Conservation (phyloP, 345 rosid species). For the Orychophragmus violaceus region DNA sequence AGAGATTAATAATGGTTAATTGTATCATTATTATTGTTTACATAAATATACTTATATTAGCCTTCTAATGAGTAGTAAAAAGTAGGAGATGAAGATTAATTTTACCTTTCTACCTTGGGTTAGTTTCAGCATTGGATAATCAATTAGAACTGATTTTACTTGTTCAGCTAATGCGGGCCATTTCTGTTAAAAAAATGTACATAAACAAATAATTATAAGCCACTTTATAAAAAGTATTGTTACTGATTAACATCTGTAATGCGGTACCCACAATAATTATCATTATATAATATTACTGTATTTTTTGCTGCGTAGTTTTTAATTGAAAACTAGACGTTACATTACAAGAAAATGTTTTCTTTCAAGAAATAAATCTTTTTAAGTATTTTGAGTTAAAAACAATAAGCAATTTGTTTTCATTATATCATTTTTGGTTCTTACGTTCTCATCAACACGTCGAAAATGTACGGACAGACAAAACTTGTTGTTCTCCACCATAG, state of each 20-base stretch:
- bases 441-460: constrained; percentile 89
- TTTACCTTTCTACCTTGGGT: constrained; percentile 82
- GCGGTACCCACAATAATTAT: neutral
- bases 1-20: neutral
- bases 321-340: neutral
- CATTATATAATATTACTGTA: neutral
- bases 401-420: neutral
- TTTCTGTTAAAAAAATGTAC: constrained; percentile 36
- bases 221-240: neutral
- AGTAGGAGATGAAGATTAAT: neutral
- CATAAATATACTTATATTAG: neutral
- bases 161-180: constrained; percentile 63
- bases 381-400: constrained; percentile 6
- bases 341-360: neutral
- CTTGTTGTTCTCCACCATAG: constrained; percentile 84
- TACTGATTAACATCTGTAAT: no score
- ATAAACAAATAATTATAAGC: neutral
- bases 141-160: constrained; percentile 52
- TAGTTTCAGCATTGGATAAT: constrained; percentile 65
- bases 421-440: constrained; percentile 17
- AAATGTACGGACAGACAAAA: constrained; percentile 92
- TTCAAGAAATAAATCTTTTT: neutral
- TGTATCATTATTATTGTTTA: neutral
- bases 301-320: neutral
- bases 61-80: neutral